Evolutionary conservation across 2,329 filamentous ascomycete genomes (phyloP).

Genomic region (Kalaharituber pfeilii): DNA sequence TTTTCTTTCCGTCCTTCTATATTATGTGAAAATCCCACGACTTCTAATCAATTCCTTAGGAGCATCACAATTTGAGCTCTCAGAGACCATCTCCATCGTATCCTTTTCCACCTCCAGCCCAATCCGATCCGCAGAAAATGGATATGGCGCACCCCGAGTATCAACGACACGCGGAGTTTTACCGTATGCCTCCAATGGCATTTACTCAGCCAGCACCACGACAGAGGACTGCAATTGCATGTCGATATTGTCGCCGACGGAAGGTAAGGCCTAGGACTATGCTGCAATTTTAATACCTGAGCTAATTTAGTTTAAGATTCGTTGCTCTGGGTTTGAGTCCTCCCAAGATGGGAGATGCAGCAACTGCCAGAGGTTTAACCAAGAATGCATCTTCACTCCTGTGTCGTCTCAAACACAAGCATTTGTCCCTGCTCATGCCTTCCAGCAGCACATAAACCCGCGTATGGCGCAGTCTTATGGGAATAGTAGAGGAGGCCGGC

Average conservation of each 20-base stretch:
- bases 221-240: conserved; percentile 43
- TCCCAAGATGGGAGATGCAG: conserved; percentile 54
- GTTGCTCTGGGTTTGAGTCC: conserved; percentile 57
- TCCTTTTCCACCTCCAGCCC: neutral
- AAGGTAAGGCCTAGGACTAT: conserved; percentile 33
- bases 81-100: neutral
- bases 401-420: conserved; percentile 58
- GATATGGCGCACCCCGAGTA: neutral
- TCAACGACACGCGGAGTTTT: conserved; percentile 8
- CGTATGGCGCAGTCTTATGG: conserved; percentile 32
- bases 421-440: conserved; percentile 54
- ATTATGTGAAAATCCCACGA: too few species aligned
- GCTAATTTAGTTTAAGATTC: conserved; percentile 37
- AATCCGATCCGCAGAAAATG: neutral
- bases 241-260: conserved; percentile 41
- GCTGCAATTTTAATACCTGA: neutral
- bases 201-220: conserved; percentile 37
- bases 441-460: too few species aligned
- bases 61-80: neutral
- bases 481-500: conserved; percentile 24
- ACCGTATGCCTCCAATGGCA: too few species aligned
- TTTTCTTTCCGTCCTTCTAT: too few species aligned
- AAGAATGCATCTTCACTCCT: conserved; percentile 61
- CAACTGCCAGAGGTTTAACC: conserved; percentile 56
- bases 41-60: neutral